phyloP scores from a whole-genome alignment of 2,329 filamentous ascomycete species.

The Aspergillus novofumigatus region DNA sequence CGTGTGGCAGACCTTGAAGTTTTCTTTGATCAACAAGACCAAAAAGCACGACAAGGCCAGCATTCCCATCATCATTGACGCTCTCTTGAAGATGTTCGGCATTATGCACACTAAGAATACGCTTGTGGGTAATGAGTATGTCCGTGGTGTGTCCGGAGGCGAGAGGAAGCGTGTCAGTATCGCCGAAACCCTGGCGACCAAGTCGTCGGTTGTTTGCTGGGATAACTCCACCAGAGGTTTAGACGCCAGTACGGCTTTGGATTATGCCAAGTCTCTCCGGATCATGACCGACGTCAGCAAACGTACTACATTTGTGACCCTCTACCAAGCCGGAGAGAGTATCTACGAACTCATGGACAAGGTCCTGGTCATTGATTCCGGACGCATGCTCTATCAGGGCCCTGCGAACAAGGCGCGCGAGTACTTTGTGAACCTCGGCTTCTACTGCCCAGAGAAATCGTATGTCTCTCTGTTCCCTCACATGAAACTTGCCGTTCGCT shows the following conservation, averaged over 20 bases:
- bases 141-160: conserved; percentile 72
- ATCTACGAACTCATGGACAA: conserved; percentile 76
- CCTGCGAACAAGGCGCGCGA: conserved; percentile 56
- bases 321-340: conserved; percentile 67
- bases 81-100: conserved; percentile 72
- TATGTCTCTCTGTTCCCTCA: conserved; percentile 2
- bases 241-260: conserved; percentile 72
- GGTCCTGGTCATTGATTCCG: conserved; percentile 70
- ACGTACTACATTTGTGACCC: conserved; percentile 64
- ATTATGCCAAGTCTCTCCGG: conserved; percentile 67
- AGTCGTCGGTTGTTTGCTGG: conserved; percentile 70
- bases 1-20: conserved; percentile 73
- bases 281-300: conserved; percentile 74
- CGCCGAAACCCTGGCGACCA: conserved; percentile 70
- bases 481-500: not conserved
- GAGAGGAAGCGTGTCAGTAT: conserved; percentile 78
- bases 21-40: conserved; percentile 72
- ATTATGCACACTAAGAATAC: conserved; percentile 73
- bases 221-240: conserved; percentile 78
- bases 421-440: conserved; percentile 65
- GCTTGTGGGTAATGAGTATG: conserved; percentile 67
- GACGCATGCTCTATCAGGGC: conserved; percentile 65
- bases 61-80: conserved; percentile 65
- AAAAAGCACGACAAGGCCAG: conserved; percentile 60
- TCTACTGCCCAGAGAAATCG: conserved; percentile 52